These are phyloP conservation scores for Aspergillus wentii DNA, from an alignment of 495 filamentous ascomycete genomes.

Conservation along the genomic window DNA sequence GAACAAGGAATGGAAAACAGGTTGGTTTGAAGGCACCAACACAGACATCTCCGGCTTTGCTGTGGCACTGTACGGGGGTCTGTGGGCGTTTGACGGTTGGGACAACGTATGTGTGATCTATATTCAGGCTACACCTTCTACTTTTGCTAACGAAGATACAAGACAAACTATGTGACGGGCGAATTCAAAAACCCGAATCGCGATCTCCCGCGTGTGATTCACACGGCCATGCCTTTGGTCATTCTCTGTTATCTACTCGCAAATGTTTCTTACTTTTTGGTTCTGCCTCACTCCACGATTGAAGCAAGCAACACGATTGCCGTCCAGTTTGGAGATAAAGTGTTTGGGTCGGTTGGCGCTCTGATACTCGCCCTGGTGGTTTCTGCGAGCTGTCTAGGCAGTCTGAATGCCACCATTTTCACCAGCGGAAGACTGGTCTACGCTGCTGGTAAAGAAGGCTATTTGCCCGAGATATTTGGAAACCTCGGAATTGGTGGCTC, in stretches of 20 bases:
- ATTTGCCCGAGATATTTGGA: conserved; percentile 79
- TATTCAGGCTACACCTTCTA: neutral
- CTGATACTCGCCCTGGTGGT: conserved; percentile 87
- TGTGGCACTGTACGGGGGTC: conserved; percentile 87
- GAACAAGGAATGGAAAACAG: conserved; percentile 81
- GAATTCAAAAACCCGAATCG: conserved; percentile 90
- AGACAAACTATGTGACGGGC: conserved; percentile 96
- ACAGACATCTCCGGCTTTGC: conserved; percentile 78
- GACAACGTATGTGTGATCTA: conserved; percentile 72
- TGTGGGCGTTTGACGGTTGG: conserved; percentile 99
- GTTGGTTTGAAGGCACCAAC: conserved; percentile 87
- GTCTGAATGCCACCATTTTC: conserved; percentile 92
- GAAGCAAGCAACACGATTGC: conserved; percentile 87
- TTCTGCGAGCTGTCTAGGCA: conserved; percentile 81
- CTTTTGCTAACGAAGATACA: neutral
- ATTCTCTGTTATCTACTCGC: conserved; percentile 86
- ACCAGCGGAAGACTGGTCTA: conserved; percentile 90
- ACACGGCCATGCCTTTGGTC: conserved; percentile 94
- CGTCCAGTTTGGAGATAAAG: conserved; percentile 85
- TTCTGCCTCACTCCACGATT: conserved; percentile 76
- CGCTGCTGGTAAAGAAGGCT: conserved; percentile 91
- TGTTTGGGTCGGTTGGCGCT: conserved; percentile 80
- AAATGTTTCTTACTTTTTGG: conserved; percentile 90
- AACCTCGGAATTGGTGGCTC: conserved; percentile 66
- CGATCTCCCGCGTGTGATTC: conserved; percentile 91